phyloP scores from a whole-genome alignment of 2,329 filamentous ascomycete species.

The Hypoxylon rubiginosum region DNA sequence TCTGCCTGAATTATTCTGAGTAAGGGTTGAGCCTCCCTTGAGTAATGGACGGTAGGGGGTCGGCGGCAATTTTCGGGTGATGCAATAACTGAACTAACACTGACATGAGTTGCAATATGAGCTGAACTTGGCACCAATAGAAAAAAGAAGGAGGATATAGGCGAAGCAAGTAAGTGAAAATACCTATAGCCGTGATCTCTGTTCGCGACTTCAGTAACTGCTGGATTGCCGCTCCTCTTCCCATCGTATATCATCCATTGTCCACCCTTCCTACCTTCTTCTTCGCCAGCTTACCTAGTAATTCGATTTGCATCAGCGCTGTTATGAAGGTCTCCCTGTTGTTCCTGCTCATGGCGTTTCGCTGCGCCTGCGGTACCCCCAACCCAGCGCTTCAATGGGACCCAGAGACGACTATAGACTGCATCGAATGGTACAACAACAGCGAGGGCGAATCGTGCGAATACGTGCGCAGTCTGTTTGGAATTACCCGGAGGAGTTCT shows the following conservation, averaged over 20 bases:
- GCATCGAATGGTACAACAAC: conserved; percentile 2
- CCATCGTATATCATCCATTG: too few relatives aligned
- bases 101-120: conserved; percentile 7
- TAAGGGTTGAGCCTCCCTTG: too few relatives aligned
- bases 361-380: background rate
- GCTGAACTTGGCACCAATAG: conserved; percentile 14
- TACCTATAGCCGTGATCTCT: conserved; percentile 14
- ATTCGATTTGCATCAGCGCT: conserved; percentile 4
- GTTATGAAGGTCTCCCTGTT: background rate
- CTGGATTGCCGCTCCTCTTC: background rate
- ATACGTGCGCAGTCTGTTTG: background rate
- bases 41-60: too few relatives aligned
- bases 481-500: background rate
- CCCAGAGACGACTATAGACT: background rate
- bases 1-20: too few relatives aligned
- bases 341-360: background rate
- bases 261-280: conserved; percentile 6
- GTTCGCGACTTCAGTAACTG: conserved; percentile 7
- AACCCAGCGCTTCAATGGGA: background rate
- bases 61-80: too few relatives aligned
- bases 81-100: too few relatives aligned
- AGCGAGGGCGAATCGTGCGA: background rate
- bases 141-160: conserved; percentile 3
- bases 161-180: conserved; percentile 7
- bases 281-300: conserved; percentile 6